Conservation (phyloP, 2,329 filamentous ascomycete genomes). For the Thermoascus crustaceus region DNA sequence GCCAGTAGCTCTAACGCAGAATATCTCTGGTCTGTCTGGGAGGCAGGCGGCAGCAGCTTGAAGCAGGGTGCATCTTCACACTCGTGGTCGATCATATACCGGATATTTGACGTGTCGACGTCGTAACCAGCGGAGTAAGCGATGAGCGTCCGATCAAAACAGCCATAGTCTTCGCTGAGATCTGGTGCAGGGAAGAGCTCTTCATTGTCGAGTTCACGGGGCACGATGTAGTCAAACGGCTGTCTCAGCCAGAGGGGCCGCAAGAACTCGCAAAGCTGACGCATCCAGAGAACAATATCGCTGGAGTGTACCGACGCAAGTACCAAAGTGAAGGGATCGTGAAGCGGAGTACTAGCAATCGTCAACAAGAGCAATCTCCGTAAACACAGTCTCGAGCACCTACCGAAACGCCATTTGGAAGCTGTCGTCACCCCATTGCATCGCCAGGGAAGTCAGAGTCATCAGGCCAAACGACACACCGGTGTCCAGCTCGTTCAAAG, state of each 20-base stretch:
- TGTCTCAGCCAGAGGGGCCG: constrained; percentile 59
- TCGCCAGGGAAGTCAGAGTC: constrained; percentile 50
- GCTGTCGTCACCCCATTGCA: constrained; percentile 56
- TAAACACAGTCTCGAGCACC: constrained; percentile 7
- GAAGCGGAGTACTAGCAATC: constrained; percentile 44
- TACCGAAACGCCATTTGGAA: constrained; percentile 58
- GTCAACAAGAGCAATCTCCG: constrained; percentile 9
- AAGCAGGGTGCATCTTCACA: constrained; percentile 62
- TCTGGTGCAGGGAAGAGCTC: constrained; percentile 39
- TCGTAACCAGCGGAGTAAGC: constrained; percentile 64
- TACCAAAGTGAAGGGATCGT: constrained; percentile 48
- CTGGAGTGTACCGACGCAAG: constrained; percentile 56
- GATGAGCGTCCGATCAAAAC: constrained; percentile 59
- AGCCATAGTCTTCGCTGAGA: constrained; percentile 51
- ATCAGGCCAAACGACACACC: constrained; percentile 55
- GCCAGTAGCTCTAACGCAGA: constrained; percentile 57
- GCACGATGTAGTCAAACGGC: constrained; percentile 55
- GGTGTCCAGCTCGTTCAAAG: constrained; percentile 42
- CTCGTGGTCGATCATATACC: constrained; percentile 52
- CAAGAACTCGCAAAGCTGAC: constrained; percentile 54
- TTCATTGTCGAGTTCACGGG: constrained; percentile 46
- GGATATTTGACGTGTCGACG: constrained; percentile 58
- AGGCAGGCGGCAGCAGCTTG: constrained; percentile 50
- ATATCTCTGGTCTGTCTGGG: constrained; percentile 45
- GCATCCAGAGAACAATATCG: constrained; percentile 56